phyloP scores from a whole-genome alignment of 2,329 filamentous ascomycete species.

The Monilinia laxa region DNA sequence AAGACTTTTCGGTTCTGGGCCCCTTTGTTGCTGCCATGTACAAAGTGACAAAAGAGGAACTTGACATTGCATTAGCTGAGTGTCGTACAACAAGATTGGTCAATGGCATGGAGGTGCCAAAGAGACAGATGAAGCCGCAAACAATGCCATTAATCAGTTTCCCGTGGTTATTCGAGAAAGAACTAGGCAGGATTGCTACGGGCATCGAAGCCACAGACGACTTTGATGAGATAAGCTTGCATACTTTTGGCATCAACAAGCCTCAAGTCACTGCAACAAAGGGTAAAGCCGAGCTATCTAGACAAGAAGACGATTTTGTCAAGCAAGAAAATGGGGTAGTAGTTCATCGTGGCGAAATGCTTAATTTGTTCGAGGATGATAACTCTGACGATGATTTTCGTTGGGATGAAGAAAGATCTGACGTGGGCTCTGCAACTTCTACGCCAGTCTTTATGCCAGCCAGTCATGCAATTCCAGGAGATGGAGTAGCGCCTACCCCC shows the following conservation, averaged over 20 bases:
- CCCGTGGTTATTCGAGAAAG: constrained; percentile 81
- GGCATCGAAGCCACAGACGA: constrained; percentile 35
- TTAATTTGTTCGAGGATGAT: constrained; percentile 38
- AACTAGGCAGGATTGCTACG: constrained; percentile 68
- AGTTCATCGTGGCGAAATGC: constrained; percentile 39
- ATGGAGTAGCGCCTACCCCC: too few relatives aligned
- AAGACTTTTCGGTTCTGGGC: constrained; percentile 58
- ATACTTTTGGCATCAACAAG: constrained; percentile 26
- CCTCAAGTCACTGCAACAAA: constrained; percentile 16
- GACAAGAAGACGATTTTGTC: constrained; percentile 35
- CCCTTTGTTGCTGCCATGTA: constrained; percentile 88
- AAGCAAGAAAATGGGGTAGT: constrained; percentile 36
- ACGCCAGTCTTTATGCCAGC: not conserved
- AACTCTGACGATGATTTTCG: not conserved
- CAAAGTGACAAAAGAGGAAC: constrained; percentile 71
- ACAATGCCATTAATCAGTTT: constrained; percentile 85
- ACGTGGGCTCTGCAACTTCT: not conserved
- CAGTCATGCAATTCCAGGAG: not conserved
- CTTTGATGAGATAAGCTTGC: constrained; percentile 31
- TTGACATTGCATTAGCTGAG: constrained; percentile 58
- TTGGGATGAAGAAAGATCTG: constrained; percentile 8
- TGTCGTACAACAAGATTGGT: constrained; percentile 43
- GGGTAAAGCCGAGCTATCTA: constrained; percentile 9
- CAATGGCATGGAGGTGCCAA: constrained; percentile 43
- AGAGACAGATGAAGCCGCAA: constrained; percentile 45